Evolutionary conservation across 495 filamentous ascomycete species (phyloP).

Genomic region (Sordaria brevicollis): DNA sequence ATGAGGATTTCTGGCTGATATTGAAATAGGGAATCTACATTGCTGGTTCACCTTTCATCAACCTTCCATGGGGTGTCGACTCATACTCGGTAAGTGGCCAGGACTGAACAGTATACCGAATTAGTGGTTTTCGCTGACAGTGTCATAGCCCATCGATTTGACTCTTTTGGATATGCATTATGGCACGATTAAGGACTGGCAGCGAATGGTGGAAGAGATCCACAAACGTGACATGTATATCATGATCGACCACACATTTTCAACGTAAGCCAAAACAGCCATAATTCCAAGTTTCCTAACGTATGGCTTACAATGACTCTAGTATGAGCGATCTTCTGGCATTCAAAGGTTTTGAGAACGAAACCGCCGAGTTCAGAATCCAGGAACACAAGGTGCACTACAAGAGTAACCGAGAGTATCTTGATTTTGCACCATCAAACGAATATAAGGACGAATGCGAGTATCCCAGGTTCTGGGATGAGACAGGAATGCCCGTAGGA

Average conservation of each 20-base stretch:
- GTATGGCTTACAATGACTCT: not conserved
- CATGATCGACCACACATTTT: constrained; percentile 59
- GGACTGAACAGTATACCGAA: not conserved
- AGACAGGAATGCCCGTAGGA: constrained; percentile 43
- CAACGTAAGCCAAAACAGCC: constrained; percentile 30
- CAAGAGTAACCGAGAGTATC: constrained; percentile 47
- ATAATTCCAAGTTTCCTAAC: not conserved
- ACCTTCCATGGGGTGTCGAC: constrained; percentile 39
- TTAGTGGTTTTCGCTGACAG: constrained; percentile 1
- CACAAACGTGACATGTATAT: constrained; percentile 65
- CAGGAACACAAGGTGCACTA: constrained; percentile 44
- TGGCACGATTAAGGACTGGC: constrained; percentile 47
- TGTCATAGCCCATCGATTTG: constrained; percentile 41
- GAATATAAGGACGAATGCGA: constrained; percentile 49
- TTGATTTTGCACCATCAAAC: constrained; percentile 48
- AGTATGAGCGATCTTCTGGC: constrained; percentile 47
- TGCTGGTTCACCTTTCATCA: constrained; percentile 44
- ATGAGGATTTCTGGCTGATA: not conserved
- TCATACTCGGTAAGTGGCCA: constrained; percentile 35
- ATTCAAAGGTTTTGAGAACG: constrained; percentile 48
- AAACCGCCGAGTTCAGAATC: constrained; percentile 41
- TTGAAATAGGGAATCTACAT: constrained; percentile 52
- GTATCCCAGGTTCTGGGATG: constrained; percentile 58
- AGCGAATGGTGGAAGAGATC: constrained; percentile 52
- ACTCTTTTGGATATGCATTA: constrained; percentile 32